Conservation (phyloP, 768 basidiomycete species). For the Boletus vermiculosoides region DNA sequence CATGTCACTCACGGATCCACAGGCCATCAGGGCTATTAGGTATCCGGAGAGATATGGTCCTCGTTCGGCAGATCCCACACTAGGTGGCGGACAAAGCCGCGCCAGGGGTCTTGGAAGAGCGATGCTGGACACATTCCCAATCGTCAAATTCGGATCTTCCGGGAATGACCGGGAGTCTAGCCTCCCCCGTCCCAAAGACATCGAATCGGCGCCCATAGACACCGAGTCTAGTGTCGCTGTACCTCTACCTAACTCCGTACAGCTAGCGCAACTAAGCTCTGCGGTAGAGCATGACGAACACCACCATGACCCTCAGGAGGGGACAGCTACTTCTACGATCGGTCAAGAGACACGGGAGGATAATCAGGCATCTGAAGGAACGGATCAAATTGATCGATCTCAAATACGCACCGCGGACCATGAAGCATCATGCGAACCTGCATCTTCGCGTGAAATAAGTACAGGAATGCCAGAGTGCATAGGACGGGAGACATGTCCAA, state of each 20-base stretch:
- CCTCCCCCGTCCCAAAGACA: conserved; percentile 29
- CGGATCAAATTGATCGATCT: conserved; percentile 5
- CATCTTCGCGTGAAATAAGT: conserved; percentile 23
- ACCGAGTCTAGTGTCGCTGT: not conserved
- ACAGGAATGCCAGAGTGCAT: conserved; percentile 62
- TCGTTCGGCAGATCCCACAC: conserved; percentile 39
- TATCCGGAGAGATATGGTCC: conserved; percentile 93
- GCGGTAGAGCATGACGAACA: not conserved
- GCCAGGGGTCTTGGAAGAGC: conserved; percentile 87
- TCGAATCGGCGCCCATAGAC: conserved; percentile 25
- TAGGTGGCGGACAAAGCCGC: conserved; percentile 53
- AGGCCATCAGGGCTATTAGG: conserved; percentile 82
- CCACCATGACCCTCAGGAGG: not conserved
- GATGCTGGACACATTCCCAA: conserved; percentile 92
- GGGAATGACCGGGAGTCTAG: conserved; percentile 12
- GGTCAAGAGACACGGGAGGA: conserved; percentile 2
- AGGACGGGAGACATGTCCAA: conserved; percentile 87
- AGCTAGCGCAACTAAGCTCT: conserved; percentile 7
- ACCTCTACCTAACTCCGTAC: conserved; percentile 10
- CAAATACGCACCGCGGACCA: not conserved
- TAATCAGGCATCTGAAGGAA: conserved; percentile 1
- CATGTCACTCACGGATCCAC: conserved; percentile 5
- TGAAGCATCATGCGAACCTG: not conserved
- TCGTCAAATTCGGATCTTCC: conserved; percentile 74
- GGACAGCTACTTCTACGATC: not conserved